phyloP scores from a whole-genome alignment of 2,329 filamentous ascomycete genomes.

The Colletotrichum cordylinicola region DNA sequence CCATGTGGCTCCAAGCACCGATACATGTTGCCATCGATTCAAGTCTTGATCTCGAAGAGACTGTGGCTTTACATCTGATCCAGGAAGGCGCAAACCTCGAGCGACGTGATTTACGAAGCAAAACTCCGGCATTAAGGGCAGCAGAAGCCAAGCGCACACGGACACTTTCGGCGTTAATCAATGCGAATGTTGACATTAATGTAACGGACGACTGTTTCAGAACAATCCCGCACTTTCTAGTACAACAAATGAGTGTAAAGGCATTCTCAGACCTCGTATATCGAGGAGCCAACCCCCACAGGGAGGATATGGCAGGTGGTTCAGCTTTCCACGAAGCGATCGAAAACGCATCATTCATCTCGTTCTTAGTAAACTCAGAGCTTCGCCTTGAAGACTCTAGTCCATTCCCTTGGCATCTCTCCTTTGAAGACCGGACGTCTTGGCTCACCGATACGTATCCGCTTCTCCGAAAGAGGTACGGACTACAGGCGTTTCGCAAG shows the following conservation, averaged over 20 bases:
- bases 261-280: background rate
- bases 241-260: too few species aligned
- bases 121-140: background rate
- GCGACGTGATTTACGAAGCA: background rate
- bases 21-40: background rate
- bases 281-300: background rate
- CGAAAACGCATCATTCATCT: accelerated
- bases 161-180: background rate
- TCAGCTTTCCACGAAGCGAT: background rate
- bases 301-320: background rate
- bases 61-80: background rate
- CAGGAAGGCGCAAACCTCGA: background rate
- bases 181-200: background rate
- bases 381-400: background rate
- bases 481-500: accelerated
- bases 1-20: background rate
- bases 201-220: too few species aligned
- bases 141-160: background rate
- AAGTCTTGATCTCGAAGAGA: background rate
- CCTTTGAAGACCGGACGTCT: too few species aligned
- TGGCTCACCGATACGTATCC: background rate
- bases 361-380: background rate
- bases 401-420: background rate
- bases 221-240: too few species aligned
- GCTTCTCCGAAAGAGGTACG: background rate